These are phyloP conservation scores for Dothistroma septosporum DNA, from an alignment of 2,329 filamentous ascomycete species.

Conservation along the genomic window DNA sequence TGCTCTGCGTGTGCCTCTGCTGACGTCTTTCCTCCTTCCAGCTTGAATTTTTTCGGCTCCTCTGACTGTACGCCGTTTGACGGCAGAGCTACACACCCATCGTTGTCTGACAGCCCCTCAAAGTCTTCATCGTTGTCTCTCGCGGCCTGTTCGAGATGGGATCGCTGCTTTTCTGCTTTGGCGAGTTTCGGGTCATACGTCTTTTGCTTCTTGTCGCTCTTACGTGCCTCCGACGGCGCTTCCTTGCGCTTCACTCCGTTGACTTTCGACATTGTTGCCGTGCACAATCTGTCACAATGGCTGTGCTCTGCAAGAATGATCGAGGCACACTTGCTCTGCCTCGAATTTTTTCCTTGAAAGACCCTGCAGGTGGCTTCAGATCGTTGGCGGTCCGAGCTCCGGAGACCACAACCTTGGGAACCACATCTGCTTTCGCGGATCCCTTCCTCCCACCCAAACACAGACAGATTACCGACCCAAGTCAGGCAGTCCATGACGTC, in stretches of 20 bases:
- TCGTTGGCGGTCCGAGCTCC: too few species aligned
- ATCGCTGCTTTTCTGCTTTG: conserved; percentile 27
- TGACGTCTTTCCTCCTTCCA: conserved; percentile 56
- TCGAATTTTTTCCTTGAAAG: too few species aligned
- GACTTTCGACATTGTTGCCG: conserved; percentile 10
- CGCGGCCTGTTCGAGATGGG: conserved; percentile 29
- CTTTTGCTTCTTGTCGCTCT: conserved; percentile 39
- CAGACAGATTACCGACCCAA: too few species aligned
- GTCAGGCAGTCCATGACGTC: too few species aligned
- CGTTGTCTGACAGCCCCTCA: conserved; percentile 7
- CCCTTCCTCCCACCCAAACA: too few species aligned
- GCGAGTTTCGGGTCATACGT: conserved; percentile 29
- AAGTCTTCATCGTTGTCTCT: conserved; percentile 25
- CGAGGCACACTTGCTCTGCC: too few species aligned
- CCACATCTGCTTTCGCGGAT: too few species aligned
- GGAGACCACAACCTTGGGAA: too few species aligned
- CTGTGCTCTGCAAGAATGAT: too few species aligned
- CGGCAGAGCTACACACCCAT: conserved; percentile 13
- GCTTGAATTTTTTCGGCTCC: conserved; percentile 34
- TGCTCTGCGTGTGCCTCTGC: conserved; percentile 91
- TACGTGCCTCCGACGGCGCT: conserved; percentile 27
- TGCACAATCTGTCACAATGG: background rate
- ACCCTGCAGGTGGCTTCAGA: too few species aligned
- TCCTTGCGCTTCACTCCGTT: conserved; percentile 39
- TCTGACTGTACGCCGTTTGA: conserved; percentile 17